These are phyloP conservation scores for Claviceps spartinae DNA, from an alignment of 2,329 filamentous ascomycete species.

Conservation along the genomic window DNA sequence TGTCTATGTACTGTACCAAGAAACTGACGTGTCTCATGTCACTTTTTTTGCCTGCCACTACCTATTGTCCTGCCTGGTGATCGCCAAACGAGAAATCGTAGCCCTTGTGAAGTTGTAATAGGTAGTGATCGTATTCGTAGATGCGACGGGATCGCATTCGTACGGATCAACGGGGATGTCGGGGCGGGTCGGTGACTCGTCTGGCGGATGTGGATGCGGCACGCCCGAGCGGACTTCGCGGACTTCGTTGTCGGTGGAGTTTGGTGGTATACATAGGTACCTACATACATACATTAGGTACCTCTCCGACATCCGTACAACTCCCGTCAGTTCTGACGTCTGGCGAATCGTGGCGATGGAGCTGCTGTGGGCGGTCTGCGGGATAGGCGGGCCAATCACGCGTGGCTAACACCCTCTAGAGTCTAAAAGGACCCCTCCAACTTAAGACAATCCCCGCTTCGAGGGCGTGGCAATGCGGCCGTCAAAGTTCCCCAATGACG, in stretches of 20 bases:
- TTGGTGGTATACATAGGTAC: neutral
- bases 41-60: too few relatives aligned
- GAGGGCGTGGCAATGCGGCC: neutral
- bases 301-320: too few relatives aligned
- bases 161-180: neutral
- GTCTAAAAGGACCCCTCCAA: neutral
- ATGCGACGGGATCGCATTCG: too few relatives aligned
- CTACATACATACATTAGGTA: too few relatives aligned
- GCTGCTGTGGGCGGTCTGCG: neutral
- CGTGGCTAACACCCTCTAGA: neutral
- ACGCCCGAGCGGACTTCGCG: neutral
- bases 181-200: neutral
- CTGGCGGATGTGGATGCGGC: too few relatives aligned
- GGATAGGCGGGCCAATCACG: neutral
- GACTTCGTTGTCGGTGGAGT: neutral
- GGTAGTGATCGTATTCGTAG: too few relatives aligned
- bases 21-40: neutral
- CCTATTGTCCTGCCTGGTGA: neutral
- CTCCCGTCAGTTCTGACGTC: too few relatives aligned
- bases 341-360: too few relatives aligned
- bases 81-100: too few relatives aligned
- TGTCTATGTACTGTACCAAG: conserved; percentile 1
- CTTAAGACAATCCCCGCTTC: too few relatives aligned
- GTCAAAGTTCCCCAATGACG: neutral
- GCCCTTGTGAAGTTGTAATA: too few relatives aligned